Evolutionary conservation across 768 basidiomycete species (phyloP).

Genomic region (Phanerochaete sordida): DNA sequence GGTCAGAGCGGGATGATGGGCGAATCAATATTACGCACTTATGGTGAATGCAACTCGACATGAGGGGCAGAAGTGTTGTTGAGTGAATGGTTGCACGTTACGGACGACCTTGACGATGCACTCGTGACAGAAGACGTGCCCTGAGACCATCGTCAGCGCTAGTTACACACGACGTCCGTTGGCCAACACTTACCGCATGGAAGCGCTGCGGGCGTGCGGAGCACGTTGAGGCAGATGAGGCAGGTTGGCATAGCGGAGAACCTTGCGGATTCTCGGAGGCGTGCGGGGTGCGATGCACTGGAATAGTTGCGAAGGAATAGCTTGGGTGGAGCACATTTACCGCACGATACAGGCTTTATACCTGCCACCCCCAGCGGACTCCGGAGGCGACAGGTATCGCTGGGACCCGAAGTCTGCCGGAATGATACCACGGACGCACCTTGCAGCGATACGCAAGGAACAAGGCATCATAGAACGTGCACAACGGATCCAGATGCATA

Average conservation of each 20-base stretch:
- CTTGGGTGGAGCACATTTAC: not conserved
- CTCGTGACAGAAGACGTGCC: conserved; percentile 62
- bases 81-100: conserved; percentile 42
- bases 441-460: not conserved
- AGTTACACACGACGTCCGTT: not conserved
- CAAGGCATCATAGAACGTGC: not conserved
- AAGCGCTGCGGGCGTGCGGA: conserved; percentile 52
- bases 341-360: not conserved
- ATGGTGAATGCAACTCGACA: conserved; percentile 55
- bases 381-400: not conserved
- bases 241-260: conserved; percentile 43
- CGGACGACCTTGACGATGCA: conserved; percentile 52
- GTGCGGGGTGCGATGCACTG: too few species aligned
- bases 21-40: conserved; percentile 33
- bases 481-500: not conserved
- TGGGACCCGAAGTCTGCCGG: conserved; percentile 1
- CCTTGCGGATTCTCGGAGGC: not conserved
- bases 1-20: not conserved
- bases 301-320: not conserved
- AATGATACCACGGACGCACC: conserved; percentile 6
- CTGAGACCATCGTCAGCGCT: conserved; percentile 26
- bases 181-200: conserved; percentile 53
- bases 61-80: conserved; percentile 52
- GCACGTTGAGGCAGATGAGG: conserved; percentile 55
- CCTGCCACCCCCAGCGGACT: not conserved